These are phyloP conservation scores for Bigelowiella natans DNA, from an alignment of 78 protist genomes.

Conservation along the genomic window DNA sequence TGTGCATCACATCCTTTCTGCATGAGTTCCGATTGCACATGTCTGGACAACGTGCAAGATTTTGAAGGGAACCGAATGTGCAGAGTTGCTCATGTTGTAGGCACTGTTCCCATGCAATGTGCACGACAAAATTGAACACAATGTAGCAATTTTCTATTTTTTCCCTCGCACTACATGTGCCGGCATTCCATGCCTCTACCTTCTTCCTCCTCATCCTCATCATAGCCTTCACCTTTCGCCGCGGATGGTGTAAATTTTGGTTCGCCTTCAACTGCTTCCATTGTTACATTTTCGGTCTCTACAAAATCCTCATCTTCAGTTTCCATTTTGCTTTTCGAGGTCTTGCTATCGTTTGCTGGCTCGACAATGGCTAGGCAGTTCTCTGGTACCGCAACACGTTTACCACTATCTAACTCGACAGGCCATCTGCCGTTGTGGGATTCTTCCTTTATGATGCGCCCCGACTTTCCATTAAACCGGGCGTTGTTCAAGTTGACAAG, in stretches of 20 bases:
- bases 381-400: not conserved
- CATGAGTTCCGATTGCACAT: too few relatives aligned
- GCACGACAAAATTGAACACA: too few relatives aligned
- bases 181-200: not conserved
- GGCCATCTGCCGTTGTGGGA: not conserved
- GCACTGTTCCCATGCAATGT: too few relatives aligned
- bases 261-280: not conserved
- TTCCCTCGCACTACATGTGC: too few relatives aligned
- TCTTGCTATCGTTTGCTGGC: not conserved
- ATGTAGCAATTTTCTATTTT: too few relatives aligned
- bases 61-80: too few relatives aligned
- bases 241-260: not conserved
- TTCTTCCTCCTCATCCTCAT: not conserved
- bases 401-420: not conserved
- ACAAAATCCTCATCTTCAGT: not conserved
- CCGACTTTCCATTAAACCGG: not conserved
- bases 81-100: too few relatives aligned
- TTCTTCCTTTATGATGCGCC: not conserved
- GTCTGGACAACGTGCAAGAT: too few relatives aligned
- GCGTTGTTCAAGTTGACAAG: not conserved
- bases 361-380: not conserved
- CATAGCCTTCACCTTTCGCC: not conserved
- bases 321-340: not conserved
- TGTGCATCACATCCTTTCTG: too few relatives aligned
- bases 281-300: not conserved